A percentile compares a stretch with the other conserved stretches of the same genome.
Conservation (phyloP, 495 filamentous ascomycete genomes). For the Parachaetomium inaequale region DNA sequence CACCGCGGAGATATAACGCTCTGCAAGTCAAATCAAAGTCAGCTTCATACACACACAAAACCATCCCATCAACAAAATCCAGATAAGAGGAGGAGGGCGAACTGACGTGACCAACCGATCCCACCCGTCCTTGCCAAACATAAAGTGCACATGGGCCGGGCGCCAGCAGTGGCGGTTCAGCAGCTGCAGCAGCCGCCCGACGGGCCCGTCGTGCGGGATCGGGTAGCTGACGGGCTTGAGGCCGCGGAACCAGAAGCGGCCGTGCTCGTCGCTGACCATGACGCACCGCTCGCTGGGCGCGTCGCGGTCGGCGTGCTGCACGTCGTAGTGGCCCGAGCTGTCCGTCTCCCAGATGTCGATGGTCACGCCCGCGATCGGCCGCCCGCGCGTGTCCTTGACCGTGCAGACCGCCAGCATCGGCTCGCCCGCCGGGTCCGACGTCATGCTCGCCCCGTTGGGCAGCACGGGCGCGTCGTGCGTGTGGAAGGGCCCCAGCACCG, state of each 20-base stretch:
- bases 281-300: constrained; percentile 79
- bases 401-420: constrained; percentile 76
- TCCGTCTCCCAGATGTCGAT: constrained; percentile 97
- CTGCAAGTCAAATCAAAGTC: constrained; percentile 33
- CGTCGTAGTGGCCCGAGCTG: constrained; percentile 81
- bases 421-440: constrained; percentile 64
- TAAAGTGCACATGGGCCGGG: constrained; percentile 91
- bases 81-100: background rate
- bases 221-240: constrained; percentile 87
- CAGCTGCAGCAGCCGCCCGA: constrained; percentile 69
- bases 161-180: constrained; percentile 75
- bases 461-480: constrained; percentile 76
- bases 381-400: constrained; percentile 63
- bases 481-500: constrained; percentile 91
- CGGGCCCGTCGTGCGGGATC: constrained; percentile 85
- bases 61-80: background rate
- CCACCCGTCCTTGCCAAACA: constrained; percentile 81
- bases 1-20: constrained; percentile 76
- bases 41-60: background rate
- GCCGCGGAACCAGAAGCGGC: constrained; percentile 83
- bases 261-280: constrained; percentile 65
- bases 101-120: constrained; percentile 83
- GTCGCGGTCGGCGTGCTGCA: constrained; percentile 68
- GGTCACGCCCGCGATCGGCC: constrained; percentile 65
- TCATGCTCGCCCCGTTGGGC: constrained; percentile 63